A percentile compares a stretch with the other conserved stretches of the same genome.
These are phyloP conservation scores for Xylaria sp. DNA, from an alignment of 2,329 filamentous ascomycete species.

Conservation along the genomic window DNA sequence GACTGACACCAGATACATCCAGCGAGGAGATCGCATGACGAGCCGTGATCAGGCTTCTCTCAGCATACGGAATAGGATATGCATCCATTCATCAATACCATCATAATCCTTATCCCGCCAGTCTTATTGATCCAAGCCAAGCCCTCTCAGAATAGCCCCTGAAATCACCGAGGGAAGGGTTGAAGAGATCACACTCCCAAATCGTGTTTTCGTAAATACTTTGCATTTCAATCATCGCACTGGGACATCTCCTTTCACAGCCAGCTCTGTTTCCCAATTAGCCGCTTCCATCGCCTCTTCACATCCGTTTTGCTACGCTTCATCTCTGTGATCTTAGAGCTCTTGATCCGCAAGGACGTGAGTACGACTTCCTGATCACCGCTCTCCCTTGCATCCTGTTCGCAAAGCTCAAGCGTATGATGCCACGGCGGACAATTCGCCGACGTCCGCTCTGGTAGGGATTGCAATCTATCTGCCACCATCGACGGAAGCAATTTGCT, in stretches of 20 bases:
- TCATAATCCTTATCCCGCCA: too few relatives aligned
- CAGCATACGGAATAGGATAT: too few relatives aligned
- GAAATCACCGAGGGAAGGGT: too few relatives aligned
- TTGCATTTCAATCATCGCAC: too few relatives aligned
- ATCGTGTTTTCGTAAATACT: too few relatives aligned
- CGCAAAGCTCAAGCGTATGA: constrained; percentile 21
- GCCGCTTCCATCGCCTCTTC: neutral
- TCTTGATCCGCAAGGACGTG: constrained; percentile 21
- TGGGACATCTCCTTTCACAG: neutral
- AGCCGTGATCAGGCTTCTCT: too few relatives aligned
- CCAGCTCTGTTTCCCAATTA: constrained; percentile 8
- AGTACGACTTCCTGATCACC: constrained; percentile 9
- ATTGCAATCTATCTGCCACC: constrained; percentile 20
- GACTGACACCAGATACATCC: too few relatives aligned
- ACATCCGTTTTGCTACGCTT: neutral
- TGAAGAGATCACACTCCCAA: too few relatives aligned
- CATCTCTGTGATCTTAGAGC: constrained; percentile 2
- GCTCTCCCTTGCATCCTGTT: constrained; percentile 6
- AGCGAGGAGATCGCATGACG: too few relatives aligned
- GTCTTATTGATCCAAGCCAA: too few relatives aligned
- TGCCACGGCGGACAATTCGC: constrained; percentile 16
- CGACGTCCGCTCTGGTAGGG: constrained; percentile 15
- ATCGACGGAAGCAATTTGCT: constrained; percentile 21
- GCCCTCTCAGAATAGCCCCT: too few relatives aligned
- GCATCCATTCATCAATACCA: too few relatives aligned